Percentiles rank a stretch among this genome's conserved stretches.
Conservation (phyloP, 2,329 filamentous ascomycete species). For the Fusarium pseudocircinatum region DNA sequence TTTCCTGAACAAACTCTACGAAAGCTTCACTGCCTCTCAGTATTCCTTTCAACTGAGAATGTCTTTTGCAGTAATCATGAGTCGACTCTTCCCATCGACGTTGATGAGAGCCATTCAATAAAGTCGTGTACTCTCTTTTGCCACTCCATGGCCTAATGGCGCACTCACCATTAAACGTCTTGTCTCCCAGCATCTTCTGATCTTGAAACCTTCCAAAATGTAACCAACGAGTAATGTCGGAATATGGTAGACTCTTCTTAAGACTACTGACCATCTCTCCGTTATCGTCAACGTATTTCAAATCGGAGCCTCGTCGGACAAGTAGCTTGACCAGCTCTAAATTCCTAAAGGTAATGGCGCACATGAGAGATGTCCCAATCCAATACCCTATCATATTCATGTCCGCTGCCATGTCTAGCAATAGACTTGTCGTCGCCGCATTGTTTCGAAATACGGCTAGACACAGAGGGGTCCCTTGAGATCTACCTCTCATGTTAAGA, state of each 20-base stretch:
- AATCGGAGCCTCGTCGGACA: background rate
- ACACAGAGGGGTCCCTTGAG: background rate
- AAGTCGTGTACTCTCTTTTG: fast-evolving
- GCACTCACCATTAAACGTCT: fast-evolving
- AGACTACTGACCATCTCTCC: background rate
- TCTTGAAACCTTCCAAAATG: constrained; percentile 3
- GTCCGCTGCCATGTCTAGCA: background rate
- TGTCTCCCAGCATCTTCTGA: background rate
- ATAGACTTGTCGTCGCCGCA: fast-evolving
- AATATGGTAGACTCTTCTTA: background rate
- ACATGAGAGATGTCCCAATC: background rate
- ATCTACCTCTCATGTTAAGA: fast-evolving
- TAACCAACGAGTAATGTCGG: background rate
- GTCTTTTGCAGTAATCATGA: background rate
- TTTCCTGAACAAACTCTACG: background rate
- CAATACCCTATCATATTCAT: background rate
- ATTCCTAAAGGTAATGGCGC: background rate
- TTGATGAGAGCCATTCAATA: background rate
- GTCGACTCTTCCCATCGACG: background rate
- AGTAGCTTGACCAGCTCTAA: background rate
- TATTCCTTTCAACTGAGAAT: background rate
- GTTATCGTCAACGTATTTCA: background rate
- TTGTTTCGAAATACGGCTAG: background rate
- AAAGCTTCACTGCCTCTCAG: background rate
- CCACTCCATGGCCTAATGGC: background rate